Conservation (phyloP, 306 rosid species). For the Cyclanthera cordifolia region DNA sequence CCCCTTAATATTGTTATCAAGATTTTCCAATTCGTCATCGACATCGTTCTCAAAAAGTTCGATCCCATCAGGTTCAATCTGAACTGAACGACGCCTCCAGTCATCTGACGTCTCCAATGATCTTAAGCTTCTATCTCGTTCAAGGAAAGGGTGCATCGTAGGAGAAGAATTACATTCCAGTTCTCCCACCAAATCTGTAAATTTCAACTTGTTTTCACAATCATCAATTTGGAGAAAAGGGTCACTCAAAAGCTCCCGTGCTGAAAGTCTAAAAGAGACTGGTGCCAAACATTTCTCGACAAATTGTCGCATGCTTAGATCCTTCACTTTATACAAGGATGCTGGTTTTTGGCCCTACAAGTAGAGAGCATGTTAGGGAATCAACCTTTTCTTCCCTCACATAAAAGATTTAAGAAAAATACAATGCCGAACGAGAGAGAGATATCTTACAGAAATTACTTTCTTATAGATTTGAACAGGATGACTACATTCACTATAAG, state of each 20-base stretch:
- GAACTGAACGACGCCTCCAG: neutral
- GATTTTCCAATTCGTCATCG: conserved; percentile 48
- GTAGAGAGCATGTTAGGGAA: conserved; percentile 16
- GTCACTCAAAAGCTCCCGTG: conserved; percentile 75
- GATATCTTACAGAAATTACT: conserved; percentile 75
- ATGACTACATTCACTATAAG: conserved; percentile 88
- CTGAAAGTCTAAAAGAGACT: conserved; percentile 63
- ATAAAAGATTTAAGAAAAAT: neutral
- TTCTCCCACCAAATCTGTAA: conserved; percentile 6
- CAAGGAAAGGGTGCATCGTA: conserved; percentile 33
- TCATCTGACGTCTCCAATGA: conserved; percentile 35
- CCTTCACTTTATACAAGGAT: conserved; percentile 74
- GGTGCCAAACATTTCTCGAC: conserved; percentile 89
- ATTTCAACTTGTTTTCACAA: conserved; percentile 41
- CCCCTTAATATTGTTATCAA: conserved; percentile 69
- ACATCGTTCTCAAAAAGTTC: conserved; percentile 67
- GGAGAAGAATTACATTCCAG: conserved; percentile 23
- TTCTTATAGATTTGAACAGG: conserved; percentile 95
- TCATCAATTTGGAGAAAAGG: conserved; percentile 62
- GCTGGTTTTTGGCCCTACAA: conserved; percentile 81
- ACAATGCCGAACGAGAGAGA: conserved; percentile 18
- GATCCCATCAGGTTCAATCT: conserved; percentile 44
- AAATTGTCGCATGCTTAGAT: conserved; percentile 64
- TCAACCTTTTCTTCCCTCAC: conserved; percentile 2
- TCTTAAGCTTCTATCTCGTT: conserved; percentile 27